phyloP scores from a whole-genome alignment of 306 rosid genomes.

The Cicer bijugum region DNA sequence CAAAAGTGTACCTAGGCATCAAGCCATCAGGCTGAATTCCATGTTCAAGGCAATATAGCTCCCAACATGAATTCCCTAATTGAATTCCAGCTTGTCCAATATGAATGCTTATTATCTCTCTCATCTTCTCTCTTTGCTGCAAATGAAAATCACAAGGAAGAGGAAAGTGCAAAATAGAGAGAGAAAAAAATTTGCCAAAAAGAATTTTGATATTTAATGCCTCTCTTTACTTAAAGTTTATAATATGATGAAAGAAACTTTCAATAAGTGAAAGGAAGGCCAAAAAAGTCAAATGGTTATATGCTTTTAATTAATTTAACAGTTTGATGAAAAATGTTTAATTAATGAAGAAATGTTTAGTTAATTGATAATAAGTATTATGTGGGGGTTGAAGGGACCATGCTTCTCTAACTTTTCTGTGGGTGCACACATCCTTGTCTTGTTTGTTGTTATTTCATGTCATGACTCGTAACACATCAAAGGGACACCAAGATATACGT shows the following conservation, averaged over 20 bases:
- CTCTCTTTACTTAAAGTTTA: background rate
- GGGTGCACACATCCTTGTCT: conserved; percentile 37
- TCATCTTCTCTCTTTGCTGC: conserved; percentile 51
- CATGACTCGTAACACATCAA: conserved; percentile 19
- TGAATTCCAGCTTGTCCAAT: conserved; percentile 87
- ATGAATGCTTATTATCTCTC: conserved; percentile 74
- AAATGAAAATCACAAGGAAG: conserved; percentile 28
- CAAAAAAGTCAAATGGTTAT: conserved; percentile 17
- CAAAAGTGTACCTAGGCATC: conserved; percentile 68
- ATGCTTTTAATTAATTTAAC: background rate
- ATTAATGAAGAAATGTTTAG: conserved; percentile 18
- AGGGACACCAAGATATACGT: background rate
- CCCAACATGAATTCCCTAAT: conserved; percentile 84
- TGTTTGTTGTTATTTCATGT: conserved; percentile 41
- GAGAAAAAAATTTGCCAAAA: background rate
- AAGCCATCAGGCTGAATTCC: conserved; percentile 70
- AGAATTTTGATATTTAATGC: conserved; percentile 28
- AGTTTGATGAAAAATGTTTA: background rate
- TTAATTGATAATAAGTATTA: conserved; percentile 22
- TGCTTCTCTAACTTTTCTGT: conserved; percentile 34
- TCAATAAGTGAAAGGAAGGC: conserved; percentile 16
- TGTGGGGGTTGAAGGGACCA: conserved; percentile 34
- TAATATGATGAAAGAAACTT: background rate
- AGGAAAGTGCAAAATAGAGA: conserved; percentile 20
- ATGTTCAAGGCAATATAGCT: conserved; percentile 84